Evolutionary conservation across 352 stramenopile genomes (phyloP).

Genomic region (Phytophthora meadii): DNA sequence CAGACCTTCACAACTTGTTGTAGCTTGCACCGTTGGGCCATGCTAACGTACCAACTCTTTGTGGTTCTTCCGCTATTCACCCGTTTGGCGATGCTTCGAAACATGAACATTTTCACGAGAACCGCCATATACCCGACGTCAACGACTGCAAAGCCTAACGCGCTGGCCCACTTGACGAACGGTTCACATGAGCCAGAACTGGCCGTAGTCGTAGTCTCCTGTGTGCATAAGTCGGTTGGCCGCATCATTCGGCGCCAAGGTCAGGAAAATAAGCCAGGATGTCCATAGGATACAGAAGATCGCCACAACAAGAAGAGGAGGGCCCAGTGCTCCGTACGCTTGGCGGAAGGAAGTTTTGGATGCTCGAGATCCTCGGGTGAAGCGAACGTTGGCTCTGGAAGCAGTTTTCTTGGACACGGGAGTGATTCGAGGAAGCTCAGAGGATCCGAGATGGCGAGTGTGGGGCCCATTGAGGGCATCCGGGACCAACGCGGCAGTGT

Average conservation of each 20-base stretch:
- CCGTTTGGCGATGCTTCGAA: neutral
- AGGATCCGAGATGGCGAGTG: neutral
- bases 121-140: slow-evolving; percentile 16
- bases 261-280: slow-evolving; percentile 35
- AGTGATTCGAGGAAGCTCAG: neutral
- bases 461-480: slow-evolving; percentile 3
- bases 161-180: slow-evolving; percentile 18
- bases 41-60: slow-evolving; percentile 16
- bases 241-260: slow-evolving; percentile 27
- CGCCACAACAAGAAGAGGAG: neutral
- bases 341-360: slow-evolving; percentile 11
- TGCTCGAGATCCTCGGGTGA: neutral
- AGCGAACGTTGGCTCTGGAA: too few species aligned
- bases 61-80: neutral
- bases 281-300: slow-evolving; percentile 32
- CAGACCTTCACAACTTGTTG: slow-evolving; percentile 8
- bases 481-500: neutral
- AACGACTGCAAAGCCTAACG: slow-evolving; percentile 19
- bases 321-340: slow-evolving; percentile 27
- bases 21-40: slow-evolving; percentile 10
- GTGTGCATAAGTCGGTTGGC: slow-evolving; percentile 41
- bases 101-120: slow-evolving; percentile 31
- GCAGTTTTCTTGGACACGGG: slow-evolving; percentile 3
- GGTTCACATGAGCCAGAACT: slow-evolving; percentile 39
- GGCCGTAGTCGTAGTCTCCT: slow-evolving; percentile 33